These are phyloP conservation scores for Zygotorulaspora danielsina DNA, from an alignment of 805 yeast species.

Conservation along the genomic window DNA sequence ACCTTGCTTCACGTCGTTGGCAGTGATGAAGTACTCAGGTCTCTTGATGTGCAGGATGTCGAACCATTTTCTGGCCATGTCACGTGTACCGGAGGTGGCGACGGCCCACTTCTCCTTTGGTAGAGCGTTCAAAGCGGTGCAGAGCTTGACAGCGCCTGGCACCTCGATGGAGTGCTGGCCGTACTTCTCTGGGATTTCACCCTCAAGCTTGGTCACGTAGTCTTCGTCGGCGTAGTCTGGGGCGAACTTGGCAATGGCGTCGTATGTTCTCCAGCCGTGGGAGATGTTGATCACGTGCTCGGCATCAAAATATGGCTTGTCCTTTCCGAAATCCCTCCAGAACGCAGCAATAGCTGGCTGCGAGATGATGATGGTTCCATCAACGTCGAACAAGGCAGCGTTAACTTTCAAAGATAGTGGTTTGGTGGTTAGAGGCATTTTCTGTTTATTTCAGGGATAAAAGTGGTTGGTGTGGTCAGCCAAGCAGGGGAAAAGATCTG, in stretches of 20 bases:
- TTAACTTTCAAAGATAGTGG: conserved; percentile 37
- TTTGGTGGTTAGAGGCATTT: conserved; percentile 28
- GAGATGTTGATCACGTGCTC: conserved; percentile 67
- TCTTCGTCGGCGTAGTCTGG: conserved; percentile 68
- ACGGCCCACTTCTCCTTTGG: conserved; percentile 74
- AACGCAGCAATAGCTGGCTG: conserved; percentile 78
- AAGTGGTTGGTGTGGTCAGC: too few species aligned
- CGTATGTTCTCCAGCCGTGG: conserved; percentile 83
- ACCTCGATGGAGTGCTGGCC: conserved; percentile 72
- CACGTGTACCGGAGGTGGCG: conserved; percentile 78
- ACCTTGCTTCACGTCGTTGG: conserved; percentile 73
- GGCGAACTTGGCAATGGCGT: conserved; percentile 67
- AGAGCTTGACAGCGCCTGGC: conserved; percentile 67
- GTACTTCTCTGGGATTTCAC: conserved; percentile 63
- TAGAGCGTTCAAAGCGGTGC: conserved; percentile 46
- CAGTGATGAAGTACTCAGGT: conserved; percentile 78
- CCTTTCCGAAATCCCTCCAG: conserved; percentile 70
- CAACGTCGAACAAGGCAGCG: conserved; percentile 72
- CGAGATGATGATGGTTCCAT: conserved; percentile 81
- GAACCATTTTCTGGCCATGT: conserved; percentile 77
- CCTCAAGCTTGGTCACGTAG: conserved; percentile 63
- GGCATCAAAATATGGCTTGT: conserved; percentile 64
- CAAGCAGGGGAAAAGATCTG: too few species aligned
- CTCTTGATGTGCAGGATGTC: conserved; percentile 53
- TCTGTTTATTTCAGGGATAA: too few species aligned